Evolutionary conservation across 352 stramenopile species (phyloP), one percentile per base, ranked within the genome.

Genomic region (Phytophthora cactorum): DNA sequence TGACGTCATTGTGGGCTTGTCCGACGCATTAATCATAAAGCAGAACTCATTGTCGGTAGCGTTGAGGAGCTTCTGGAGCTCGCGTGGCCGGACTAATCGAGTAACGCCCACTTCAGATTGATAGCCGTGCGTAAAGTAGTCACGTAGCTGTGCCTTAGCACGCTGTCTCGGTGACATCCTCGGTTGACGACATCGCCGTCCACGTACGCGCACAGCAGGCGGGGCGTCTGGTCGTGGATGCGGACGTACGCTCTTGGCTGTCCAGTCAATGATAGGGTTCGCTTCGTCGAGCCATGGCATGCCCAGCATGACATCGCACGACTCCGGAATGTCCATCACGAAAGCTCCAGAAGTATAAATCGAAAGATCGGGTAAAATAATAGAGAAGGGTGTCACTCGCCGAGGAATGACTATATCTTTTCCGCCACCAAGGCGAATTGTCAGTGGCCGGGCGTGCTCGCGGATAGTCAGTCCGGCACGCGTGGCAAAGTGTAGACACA

Each of bases 261-360:
- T 7, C 53, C 62, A 63, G 25, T 63, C 38, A 31, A 63, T 59
- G 3, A 53, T 52, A 0, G 47, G 47, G 29, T 63, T 63, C 7
- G 59, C 62, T 7, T 54, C 52, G 1, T 59, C 38, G 11, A 69
- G 52, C 53, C 53, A 69, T 3, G 53, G 47, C 28, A 69, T 63
- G 3, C 53, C 62, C 1, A 69, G 15, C 45, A 69, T 59, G 3
- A 58, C 22, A 4, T 69, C 41, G n/a, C 39, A 50, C 0, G 34
- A 27, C n/a, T 59, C 61, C 1, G 61, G 36, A 41, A 69, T 54
- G 0, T 63, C 53, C 45, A 69, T 63, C 15, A 69, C 47, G 10
- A 69, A 63, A 2, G 54, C 41, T 49, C 17, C 15, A 50, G 36
- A 55, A 2, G 38, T 59, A 27, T 55, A 69, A 22, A 39, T 49